phyloP scores from a whole-genome alignment of 108 stramenopile species.

The Hondaea fermentalgiana region DNA sequence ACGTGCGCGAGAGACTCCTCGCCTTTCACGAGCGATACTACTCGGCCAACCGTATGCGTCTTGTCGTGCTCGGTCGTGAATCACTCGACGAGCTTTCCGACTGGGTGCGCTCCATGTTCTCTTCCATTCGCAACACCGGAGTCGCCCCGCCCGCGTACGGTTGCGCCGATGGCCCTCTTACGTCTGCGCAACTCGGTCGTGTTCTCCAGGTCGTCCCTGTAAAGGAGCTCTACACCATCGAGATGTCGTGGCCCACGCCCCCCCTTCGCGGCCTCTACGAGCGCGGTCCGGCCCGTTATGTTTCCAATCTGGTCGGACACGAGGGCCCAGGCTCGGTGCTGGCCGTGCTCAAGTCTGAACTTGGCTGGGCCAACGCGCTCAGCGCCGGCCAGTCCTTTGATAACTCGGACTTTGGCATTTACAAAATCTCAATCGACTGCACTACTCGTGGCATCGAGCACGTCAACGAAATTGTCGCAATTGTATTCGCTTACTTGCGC shows the following conservation, averaged over 20 bases:
- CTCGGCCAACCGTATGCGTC: conserved; percentile 80
- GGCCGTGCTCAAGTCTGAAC: conserved; percentile 53
- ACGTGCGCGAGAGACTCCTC: conserved; percentile 70
- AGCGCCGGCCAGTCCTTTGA: conserved; percentile 64
- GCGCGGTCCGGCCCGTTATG: conserved; percentile 64
- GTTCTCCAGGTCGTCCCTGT: conserved; percentile 74
- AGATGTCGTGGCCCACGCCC: conserved; percentile 77
- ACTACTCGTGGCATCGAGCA: conserved; percentile 48
- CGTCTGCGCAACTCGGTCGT: not conserved
- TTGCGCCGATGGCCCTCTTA: not conserved
- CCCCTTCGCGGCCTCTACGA: conserved; percentile 37
- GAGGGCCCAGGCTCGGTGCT: conserved; percentile 85
- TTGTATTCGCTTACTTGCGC: conserved; percentile 26
- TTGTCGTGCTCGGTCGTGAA: conserved; percentile 71
- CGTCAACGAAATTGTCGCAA: conserved; percentile 7
- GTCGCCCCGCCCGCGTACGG: not conserved
- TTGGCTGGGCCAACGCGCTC: conserved; percentile 63
- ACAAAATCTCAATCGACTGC: conserved; percentile 57
- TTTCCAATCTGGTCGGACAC: conserved; percentile 88
- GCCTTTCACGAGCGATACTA: conserved; percentile 76
- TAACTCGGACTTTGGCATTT: conserved; percentile 62
- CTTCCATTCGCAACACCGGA: conserved; percentile 46
- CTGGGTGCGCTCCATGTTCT: conserved; percentile 66
- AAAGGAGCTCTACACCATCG: conserved; percentile 65
- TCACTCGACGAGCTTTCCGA: conserved; percentile 65